Percentiles rank a stretch among this genome's conserved stretches.
These are phyloP conservation scores for Candida awuae DNA, from an alignment of 805 yeast genomes.

Conservation along the genomic window DNA sequence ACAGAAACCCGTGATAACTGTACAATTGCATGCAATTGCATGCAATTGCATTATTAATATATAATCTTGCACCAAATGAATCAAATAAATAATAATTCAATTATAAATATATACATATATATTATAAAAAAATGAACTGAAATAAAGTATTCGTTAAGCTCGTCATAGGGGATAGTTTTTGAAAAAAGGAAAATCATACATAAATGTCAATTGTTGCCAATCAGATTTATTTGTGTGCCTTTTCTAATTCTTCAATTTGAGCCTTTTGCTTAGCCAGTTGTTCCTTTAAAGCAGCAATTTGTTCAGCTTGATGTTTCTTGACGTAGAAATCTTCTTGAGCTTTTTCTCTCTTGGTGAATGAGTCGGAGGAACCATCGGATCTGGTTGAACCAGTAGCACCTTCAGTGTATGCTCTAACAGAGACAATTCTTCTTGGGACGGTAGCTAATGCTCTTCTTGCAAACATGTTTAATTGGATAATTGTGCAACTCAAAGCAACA, in stretches of 20 bases:
- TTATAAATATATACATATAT: not conserved
- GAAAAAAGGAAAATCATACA: too few relatives aligned
- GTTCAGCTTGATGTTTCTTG: constrained; percentile 86
- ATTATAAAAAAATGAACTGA: not conserved
- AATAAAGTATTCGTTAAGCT: not conserved
- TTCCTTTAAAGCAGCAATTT: constrained; percentile 67
- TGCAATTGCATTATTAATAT: too few relatives aligned
- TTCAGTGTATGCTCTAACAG: constrained; percentile 38
- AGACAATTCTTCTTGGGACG: constrained; percentile 22
- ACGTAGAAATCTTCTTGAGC: constrained; percentile 83
- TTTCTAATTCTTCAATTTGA: constrained; percentile 39
- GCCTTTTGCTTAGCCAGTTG: constrained; percentile 69
- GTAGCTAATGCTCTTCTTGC: constrained; percentile 35
- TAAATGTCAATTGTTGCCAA: not conserved
- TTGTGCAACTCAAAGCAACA: not conserved
- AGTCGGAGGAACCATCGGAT: constrained; percentile 44
- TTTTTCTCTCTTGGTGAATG: constrained; percentile 80
- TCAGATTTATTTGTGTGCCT: constrained; percentile 19
- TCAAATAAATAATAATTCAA: not conserved
- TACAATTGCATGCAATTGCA: too few relatives aligned
- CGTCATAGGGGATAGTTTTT: not conserved
- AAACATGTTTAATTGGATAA: constrained; percentile 19
- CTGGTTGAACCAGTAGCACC: constrained; percentile 59
- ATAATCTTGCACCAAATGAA: too few relatives aligned
- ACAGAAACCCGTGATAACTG: too few relatives aligned